Percentiles rank a stretch among this genome's conserved stretches.
Evolutionary conservation across 2,329 filamentous ascomycete genomes (phyloP).

Genomic region (Sporothrix sp.): DNA sequence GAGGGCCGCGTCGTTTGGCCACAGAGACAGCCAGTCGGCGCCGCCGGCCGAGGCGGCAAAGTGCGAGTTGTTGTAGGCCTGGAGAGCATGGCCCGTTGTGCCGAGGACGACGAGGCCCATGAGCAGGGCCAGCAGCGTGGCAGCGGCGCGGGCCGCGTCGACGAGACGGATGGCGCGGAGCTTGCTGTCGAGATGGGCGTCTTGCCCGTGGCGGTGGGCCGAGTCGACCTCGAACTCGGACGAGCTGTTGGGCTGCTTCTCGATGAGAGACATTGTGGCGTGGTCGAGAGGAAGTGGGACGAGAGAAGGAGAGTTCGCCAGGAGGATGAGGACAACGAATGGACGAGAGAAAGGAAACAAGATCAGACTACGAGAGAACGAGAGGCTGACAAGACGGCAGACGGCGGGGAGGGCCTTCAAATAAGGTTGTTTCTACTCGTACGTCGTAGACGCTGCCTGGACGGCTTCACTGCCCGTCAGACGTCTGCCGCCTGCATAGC

Average conservation of each 20-base stretch:
- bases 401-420: neutral
- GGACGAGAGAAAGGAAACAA: neutral
- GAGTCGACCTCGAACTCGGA: conserved; percentile 43
- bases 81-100: conserved; percentile 43
- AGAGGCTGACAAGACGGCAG: neutral
- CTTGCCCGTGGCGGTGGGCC: conserved; percentile 18
- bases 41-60: conserved; percentile 34
- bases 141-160: conserved; percentile 36
- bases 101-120: conserved; percentile 44
- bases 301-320: no score
- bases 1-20: conserved; percentile 42
- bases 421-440: neutral
- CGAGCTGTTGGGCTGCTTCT: conserved; percentile 22
- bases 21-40: conserved; percentile 36
- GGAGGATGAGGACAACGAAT: neutral
- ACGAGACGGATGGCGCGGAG: conserved; percentile 31
- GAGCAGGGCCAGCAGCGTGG: conserved; percentile 41
- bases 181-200: conserved; percentile 30
- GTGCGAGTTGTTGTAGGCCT: conserved; percentile 46
- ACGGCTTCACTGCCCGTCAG: no score
- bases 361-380: neutral
- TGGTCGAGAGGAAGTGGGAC: neutral
- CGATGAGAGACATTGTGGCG: conserved; percentile 11
- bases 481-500: no score
- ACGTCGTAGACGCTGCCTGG: neutral